Conservation (phyloP, 768 basidiomycete species). For the Boletales sp. region DNA sequence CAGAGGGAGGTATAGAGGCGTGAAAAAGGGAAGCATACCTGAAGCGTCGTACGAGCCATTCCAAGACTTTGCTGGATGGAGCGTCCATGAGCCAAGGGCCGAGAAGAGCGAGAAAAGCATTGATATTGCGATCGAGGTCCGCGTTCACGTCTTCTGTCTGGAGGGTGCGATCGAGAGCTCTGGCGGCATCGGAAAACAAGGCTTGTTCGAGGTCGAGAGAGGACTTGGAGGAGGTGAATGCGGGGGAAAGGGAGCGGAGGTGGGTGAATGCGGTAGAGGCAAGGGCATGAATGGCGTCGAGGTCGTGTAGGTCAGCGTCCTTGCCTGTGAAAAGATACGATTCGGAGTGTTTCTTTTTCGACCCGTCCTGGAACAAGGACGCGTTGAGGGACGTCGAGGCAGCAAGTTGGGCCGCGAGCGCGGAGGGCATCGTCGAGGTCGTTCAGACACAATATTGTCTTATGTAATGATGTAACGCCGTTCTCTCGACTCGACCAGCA, state of each 20-base stretch:
- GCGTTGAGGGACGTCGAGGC: conserved; percentile 77
- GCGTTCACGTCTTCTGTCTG: conserved; percentile 58
- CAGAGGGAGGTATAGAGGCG: neutral
- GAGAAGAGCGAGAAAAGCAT: conserved; percentile 61
- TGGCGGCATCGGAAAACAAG: conserved; percentile 79
- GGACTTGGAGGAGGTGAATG: conserved; percentile 31
- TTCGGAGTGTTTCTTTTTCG: conserved; percentile 55
- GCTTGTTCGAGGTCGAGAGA: conserved; percentile 54
- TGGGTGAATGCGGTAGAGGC: conserved; percentile 76
- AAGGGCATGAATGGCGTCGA: conserved; percentile 81
- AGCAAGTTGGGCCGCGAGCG: conserved; percentile 79
- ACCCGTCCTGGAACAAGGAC: conserved; percentile 61
- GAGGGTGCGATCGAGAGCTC: conserved; percentile 73
- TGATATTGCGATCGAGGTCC: conserved; percentile 59
- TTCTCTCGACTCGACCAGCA: neutral
- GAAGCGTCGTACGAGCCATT: conserved; percentile 94
- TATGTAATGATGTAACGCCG: conserved; percentile 5
- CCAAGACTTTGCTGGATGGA: conserved; percentile 78
- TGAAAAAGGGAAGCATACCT: conserved; percentile 47
- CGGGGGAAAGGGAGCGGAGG: conserved; percentile 57
- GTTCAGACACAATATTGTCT: neutral
- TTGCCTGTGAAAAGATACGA: conserved; percentile 87
- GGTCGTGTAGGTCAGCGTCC: conserved; percentile 81
- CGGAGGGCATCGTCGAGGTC: conserved; percentile 48
- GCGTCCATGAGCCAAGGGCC: conserved; percentile 80